Evolutionary conservation across 1,284 basidiomycete species (phyloP).

Genomic region (Heterobasidion parviporum): DNA sequence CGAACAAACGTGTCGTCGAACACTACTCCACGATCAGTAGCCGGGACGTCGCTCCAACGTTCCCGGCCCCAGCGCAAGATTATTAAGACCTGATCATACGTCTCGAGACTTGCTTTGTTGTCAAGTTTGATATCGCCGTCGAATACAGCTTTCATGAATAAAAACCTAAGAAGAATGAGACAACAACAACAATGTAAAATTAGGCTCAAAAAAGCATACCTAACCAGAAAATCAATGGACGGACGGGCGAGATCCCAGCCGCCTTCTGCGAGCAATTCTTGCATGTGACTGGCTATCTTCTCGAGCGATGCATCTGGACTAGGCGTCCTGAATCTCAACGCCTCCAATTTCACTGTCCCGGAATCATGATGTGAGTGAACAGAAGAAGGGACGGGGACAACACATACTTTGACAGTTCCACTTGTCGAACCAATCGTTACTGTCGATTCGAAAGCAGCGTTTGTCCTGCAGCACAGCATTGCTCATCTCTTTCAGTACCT

Average conservation of each 20-base stretch:
- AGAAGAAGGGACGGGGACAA: background rate
- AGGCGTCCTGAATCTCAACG: background rate
- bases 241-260: slow-evolving; percentile 5
- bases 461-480: slow-evolving; percentile 1
- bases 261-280: background rate
- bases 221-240: background rate
- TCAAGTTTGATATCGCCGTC: background rate
- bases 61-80: slow-evolving; percentile 7
- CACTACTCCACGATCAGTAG: slow-evolving; percentile 5
- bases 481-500: background rate
- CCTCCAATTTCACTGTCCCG: background rate
- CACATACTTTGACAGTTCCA: slow-evolving; percentile 1
- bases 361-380: background rate
- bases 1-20: slow-evolving; percentile 3
- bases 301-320: background rate
- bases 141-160: background rate
- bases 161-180: background rate
- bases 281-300: background rate
- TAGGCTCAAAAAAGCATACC: background rate
- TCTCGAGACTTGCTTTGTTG: background rate
- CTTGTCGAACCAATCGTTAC: background rate
- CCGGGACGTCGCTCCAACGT: slow-evolving; percentile 6
- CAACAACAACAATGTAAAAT: background rate
- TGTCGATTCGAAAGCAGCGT: background rate
- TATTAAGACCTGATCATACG: background rate